phyloP scores from a whole-genome alignment of 2,329 filamentous ascomycete species.

The Hysterium pulicare region DNA sequence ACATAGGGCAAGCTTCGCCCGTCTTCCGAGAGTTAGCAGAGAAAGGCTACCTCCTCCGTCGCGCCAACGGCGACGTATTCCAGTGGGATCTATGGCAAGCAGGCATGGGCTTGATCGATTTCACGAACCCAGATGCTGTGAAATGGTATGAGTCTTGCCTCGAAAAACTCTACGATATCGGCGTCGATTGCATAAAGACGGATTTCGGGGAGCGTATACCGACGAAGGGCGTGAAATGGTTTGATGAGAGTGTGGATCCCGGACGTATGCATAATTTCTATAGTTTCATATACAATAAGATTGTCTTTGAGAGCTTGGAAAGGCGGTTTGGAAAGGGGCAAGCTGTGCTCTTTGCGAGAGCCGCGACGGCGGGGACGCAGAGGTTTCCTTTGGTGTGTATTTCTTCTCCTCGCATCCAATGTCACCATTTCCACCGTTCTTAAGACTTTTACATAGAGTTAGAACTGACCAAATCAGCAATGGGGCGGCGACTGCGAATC shows the following conservation, averaged over 20 bases:
- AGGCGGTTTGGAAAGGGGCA: conserved; percentile 49
- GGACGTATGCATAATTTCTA: conserved; percentile 75
- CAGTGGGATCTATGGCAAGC: conserved; percentile 78
- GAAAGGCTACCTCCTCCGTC: conserved; percentile 67
- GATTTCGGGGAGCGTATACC: conserved; percentile 74
- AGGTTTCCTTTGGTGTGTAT: conserved; percentile 55
- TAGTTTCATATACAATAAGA: conserved; percentile 68
- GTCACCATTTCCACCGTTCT: too few species aligned
- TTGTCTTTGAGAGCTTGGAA: conserved; percentile 65
- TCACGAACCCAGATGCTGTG: conserved; percentile 67
- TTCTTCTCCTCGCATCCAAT: background rate
- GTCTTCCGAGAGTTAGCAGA: conserved; percentile 63
- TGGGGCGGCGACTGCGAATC: conserved; percentile 77
- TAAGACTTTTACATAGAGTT: too few species aligned
- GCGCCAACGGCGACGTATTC: conserved; percentile 66
- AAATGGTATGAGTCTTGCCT: conserved; percentile 64
- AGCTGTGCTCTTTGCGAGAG: conserved; percentile 65
- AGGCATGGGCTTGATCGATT: conserved; percentile 71
- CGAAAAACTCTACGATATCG: conserved; percentile 62
- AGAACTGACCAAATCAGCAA: too few species aligned
- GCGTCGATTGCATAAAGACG: conserved; percentile 71
- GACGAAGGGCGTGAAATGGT: conserved; percentile 61
- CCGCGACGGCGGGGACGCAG: conserved; percentile 66
- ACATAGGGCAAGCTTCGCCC: conserved; percentile 66
- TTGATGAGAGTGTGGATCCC: conserved; percentile 58